Percentiles rank a stretch among this genome's conserved stretches.
These are phyloP conservation scores for Epichloe baconii DNA, from an alignment of 2,329 filamentous ascomycete genomes.

Conservation along the genomic window DNA sequence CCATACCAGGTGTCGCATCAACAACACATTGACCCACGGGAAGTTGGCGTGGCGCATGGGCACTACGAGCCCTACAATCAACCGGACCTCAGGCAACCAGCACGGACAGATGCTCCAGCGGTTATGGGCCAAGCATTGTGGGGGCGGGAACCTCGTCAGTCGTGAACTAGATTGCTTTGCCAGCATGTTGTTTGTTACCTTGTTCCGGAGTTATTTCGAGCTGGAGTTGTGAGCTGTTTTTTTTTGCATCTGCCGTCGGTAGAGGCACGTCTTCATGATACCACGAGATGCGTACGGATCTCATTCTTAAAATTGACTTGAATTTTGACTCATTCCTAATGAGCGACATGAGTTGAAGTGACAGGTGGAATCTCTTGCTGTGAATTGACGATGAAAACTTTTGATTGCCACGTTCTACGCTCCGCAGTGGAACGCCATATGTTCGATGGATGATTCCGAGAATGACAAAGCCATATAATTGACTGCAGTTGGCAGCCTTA, in stretches of 20 bases:
- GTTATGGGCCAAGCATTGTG: constrained; percentile 8
- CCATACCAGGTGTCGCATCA: not conserved
- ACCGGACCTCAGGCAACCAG: not conserved
- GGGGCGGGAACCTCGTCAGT: constrained; percentile 2
- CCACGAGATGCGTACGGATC: not conserved
- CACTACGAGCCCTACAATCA: not conserved
- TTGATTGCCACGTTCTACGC: too few species aligned
- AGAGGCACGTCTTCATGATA: not conserved
- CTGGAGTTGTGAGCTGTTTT: not conserved
- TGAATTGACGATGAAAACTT: too few species aligned
- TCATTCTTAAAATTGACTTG: too few species aligned
- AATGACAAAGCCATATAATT: too few species aligned
- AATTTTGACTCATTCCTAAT: too few species aligned
- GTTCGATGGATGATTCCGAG: too few species aligned
- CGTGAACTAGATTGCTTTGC: not conserved
- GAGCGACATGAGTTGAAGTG: too few species aligned
- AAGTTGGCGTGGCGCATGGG: constrained; percentile 3
- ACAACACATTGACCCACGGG: not conserved
- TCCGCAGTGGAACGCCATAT: too few species aligned
- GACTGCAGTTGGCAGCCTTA: too few species aligned
- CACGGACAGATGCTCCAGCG: constrained; percentile 4
- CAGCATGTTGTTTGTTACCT: not conserved
- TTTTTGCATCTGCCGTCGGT: not conserved
- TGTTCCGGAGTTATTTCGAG: not conserved
- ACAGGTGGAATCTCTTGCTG: too few species aligned